Conservation (phyloP, 2,329 filamentous ascomycete species). For the Phyllosticta citrichinensis region DNA sequence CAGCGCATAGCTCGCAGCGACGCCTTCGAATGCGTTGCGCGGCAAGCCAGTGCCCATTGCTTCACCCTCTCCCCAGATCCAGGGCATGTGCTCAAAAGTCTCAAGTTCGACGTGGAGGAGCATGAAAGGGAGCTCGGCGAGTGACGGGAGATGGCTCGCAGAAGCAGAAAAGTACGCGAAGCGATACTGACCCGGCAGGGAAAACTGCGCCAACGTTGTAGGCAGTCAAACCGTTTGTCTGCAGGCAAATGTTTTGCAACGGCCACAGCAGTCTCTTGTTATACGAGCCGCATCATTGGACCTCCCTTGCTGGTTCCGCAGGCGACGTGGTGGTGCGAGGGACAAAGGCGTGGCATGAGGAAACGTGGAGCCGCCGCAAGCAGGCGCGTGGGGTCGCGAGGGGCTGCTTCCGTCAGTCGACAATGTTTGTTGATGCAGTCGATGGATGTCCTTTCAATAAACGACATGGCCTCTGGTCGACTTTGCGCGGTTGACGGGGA, state of each 20-base stretch:
- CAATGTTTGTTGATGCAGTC: too few relatives aligned
- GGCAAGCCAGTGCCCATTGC: too few relatives aligned
- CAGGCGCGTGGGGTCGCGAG: not conserved
- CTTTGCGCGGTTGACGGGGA: not conserved
- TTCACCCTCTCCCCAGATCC: too few relatives aligned
- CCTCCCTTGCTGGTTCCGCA: not conserved
- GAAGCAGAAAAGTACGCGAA: too few relatives aligned
- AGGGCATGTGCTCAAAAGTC: too few relatives aligned
- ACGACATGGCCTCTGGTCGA: not conserved
- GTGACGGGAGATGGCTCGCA: too few relatives aligned
- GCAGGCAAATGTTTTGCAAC: not conserved
- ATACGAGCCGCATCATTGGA: not conserved
- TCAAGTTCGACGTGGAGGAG: too few relatives aligned
- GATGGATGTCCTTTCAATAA: not conserved
- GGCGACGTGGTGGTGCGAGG: not conserved
- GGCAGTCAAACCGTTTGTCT: not conserved
- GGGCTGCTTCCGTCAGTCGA: not conserved
- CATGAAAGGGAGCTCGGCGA: too few relatives aligned
- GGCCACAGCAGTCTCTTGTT: not conserved
- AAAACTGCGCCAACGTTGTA: not conserved
- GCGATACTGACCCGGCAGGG: too few relatives aligned
- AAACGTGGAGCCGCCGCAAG: not conserved
- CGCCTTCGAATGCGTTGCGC: too few relatives aligned
- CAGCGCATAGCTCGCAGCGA: too few relatives aligned
- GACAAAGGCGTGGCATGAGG: not conserved